These are phyloP conservation scores for Ganoderma lucidum DNA, from an alignment of 1,284 basidiomycete species.

Conservation along the genomic window DNA sequence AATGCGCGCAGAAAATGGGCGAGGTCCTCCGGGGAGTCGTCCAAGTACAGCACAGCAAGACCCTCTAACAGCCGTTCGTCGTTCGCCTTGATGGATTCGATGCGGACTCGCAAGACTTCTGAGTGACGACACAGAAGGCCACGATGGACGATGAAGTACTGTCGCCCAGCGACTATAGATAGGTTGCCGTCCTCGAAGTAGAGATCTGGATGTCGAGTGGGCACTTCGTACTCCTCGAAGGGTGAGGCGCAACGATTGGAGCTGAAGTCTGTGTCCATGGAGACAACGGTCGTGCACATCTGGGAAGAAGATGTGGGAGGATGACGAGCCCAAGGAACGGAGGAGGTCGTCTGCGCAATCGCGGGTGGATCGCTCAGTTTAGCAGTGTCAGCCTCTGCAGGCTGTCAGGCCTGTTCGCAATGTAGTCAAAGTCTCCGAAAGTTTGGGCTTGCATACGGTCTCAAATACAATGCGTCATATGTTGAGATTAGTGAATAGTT, in stretches of 20 bases:
- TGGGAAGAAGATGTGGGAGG: background rate
- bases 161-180: constrained; percentile 58
- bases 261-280: constrained; percentile 36
- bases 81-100: constrained; percentile 16
- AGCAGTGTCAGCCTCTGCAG: background rate
- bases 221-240: constrained; percentile 34
- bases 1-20: constrained; percentile 62
- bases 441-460: background rate
- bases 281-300: constrained; percentile 11
- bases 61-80: constrained; percentile 53
- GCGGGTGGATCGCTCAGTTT: background rate
- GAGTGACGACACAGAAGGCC: constrained; percentile 73
- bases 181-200: constrained; percentile 74
- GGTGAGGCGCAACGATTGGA: constrained; percentile 40
- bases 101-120: constrained; percentile 48
- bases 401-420: constrained; percentile 1
- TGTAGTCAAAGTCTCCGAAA: background rate
- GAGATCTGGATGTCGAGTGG: constrained; percentile 58
- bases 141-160: constrained; percentile 73
- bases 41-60: constrained; percentile 57
- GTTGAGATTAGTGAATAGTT: background rate
- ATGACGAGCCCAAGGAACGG: background rate
- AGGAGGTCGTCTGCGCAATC: background rate
- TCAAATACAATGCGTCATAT: background rate
- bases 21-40: constrained; percentile 61